phyloP scores from a whole-genome alignment of 177 flowering plant species.

The Vitis hybrid region DNA sequence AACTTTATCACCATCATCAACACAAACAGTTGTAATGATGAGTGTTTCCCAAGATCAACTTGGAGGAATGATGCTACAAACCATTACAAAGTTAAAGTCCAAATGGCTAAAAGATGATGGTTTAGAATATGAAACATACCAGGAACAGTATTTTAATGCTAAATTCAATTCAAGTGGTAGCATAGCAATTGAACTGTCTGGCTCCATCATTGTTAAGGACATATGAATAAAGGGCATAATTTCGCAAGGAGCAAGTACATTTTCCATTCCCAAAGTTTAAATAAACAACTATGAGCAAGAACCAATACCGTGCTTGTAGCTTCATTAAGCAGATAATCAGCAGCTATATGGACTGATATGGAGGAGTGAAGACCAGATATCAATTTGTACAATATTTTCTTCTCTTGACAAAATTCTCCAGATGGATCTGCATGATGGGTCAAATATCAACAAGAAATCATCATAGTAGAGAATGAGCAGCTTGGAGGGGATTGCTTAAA shows the following conservation, averaged over 20 bases:
- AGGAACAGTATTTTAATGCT: neutral
- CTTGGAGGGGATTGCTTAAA: neutral
- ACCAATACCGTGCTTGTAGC: conserved; percentile 52
- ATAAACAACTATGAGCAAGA: neutral
- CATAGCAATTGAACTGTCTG: neutral
- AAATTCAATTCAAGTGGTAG: neutral
- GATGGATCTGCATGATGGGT: conserved; percentile 59
- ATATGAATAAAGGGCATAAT: neutral
- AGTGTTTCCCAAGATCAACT: neutral
- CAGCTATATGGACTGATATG: conserved; percentile 87
- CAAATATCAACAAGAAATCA: neutral
- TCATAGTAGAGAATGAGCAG: neutral
- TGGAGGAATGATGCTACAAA: neutral
- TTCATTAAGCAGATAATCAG: conserved; percentile 94
- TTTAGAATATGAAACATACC: neutral
- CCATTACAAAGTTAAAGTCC: neutral
- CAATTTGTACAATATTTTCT: conserved; percentile 80
- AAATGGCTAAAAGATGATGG: neutral
- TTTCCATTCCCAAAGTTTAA: conserved; percentile 3
- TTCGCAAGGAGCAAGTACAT: neutral
- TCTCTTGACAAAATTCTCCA: conserved; percentile 83
- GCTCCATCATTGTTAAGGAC: neutral
- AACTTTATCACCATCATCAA: too few relatives aligned
- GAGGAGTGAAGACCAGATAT: conserved; percentile 97
- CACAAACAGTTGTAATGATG: too few relatives aligned